phyloP scores from a whole-genome alignment of 768 basidiomycete species.

The Coprinopsis sp. region DNA sequence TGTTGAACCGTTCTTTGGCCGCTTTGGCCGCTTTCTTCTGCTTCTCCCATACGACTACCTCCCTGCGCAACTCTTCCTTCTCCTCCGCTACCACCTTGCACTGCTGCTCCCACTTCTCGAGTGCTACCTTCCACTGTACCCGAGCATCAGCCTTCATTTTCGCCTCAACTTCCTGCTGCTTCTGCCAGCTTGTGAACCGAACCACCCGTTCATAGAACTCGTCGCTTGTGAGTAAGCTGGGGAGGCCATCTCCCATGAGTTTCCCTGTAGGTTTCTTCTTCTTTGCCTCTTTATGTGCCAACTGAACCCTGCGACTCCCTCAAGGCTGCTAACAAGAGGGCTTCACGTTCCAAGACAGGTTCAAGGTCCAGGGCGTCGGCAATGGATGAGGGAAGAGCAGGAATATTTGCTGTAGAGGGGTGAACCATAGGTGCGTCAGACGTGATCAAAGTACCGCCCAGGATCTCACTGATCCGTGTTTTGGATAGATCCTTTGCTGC shows the following conservation, averaged over 20 bases:
- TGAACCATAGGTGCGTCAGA: background rate
- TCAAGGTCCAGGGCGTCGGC: background rate
- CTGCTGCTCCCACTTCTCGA: background rate
- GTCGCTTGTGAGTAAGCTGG: slow-evolving; percentile 9
- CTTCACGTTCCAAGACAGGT: background rate
- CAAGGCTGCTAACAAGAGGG: background rate
- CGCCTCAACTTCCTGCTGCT: slow-evolving; percentile 1
- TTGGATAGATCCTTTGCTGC: background rate
- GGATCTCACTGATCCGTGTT: background rate
- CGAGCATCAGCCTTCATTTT: background rate
- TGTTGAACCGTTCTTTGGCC: background rate
- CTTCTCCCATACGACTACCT: background rate
- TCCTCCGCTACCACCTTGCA: background rate
- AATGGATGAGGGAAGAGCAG: background rate
- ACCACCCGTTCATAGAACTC: slow-evolving; percentile 5
- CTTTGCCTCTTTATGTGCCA: slow-evolving; percentile 9
- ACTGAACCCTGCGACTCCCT: background rate
- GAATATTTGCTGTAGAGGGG: background rate
- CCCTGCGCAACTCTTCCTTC: background rate
- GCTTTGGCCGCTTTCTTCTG: slow-evolving; percentile 1
- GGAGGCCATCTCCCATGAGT: slow-evolving; percentile 9
- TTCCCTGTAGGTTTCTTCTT: background rate
- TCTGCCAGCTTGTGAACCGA: background rate
- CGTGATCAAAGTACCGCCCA: background rate
- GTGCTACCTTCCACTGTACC: background rate